Evolutionary conservation across 1,139 yeast species (phyloP), one percentile per base, ranked within the genome.

Genomic region (Lodderomyces beijingensis): DNA sequence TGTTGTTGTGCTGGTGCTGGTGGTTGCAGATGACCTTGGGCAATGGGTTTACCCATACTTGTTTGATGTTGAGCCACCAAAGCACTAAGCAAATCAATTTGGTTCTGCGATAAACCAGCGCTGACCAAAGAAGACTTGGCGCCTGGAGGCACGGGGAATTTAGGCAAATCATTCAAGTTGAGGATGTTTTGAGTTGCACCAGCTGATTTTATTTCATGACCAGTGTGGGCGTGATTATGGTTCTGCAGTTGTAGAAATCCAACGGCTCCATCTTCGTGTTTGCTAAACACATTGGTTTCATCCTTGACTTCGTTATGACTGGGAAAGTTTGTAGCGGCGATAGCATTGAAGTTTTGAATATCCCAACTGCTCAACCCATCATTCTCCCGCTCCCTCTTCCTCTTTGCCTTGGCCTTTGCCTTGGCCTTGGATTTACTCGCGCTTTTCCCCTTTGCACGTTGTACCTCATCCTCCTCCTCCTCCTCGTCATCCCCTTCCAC

Each of bases 41-140:
- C 51, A 10, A 54, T 41, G 14, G 47, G 26, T 27, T 53, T 53
- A n/a, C 56, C 58, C 30, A 53, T 44, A 23, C 48, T 50, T 4
- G 57, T 50, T 50, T 79, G 83, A 51, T 81, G 83, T 45, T 78
- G 83, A 0, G 88, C 89, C 25, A 81, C 76, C 35, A 82, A 61
- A 1, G 86, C 85, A 16, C 85, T 77, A 27, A 82, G 60, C 3
- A 85, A 76, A 48, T 80, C 87, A 14, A 82, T 80, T 51, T 82
- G 89, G 28, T 75, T 77, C 40, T 70, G 75, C 5, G 77, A 64
- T 30, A 81, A 63, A 0, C 91, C 91, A 1, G 81, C 85, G 14
- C 76, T 71, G 12, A 69, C 70, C 30, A 82, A 55, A 1, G 86
- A 73, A 14, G 65, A 59, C 41, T 77, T 71, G 1, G 88, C 89